phyloP scores from a whole-genome alignment of 2,329 filamentous ascomycete genomes.

The Diaporthe vexans region DNA sequence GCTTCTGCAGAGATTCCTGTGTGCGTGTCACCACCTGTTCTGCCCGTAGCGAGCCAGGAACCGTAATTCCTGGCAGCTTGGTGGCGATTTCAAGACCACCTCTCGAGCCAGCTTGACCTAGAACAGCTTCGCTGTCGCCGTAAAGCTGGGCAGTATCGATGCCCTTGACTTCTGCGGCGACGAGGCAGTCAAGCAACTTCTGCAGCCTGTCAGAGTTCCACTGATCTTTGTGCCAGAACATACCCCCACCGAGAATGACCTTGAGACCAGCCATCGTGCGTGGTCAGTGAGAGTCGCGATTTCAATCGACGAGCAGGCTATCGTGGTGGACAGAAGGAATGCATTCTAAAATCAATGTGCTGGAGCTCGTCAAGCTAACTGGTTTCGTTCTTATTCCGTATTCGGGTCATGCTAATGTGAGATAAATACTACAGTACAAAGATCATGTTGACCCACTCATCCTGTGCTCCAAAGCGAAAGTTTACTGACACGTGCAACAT shows the following conservation, averaged over 20 bases:
- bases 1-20: conserved; percentile 48
- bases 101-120: neutral
- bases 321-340: neutral
- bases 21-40: conserved; percentile 1
- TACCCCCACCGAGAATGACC: conserved; percentile 9
- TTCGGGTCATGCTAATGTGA: neutral
- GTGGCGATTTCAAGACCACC: conserved; percentile 1
- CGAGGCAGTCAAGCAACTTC: neutral
- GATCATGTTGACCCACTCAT: neutral
- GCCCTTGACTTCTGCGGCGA: neutral
- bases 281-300: neutral
- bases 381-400: too few relatives aligned
- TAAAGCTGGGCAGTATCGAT: conserved; percentile 8
- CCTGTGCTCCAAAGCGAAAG: neutral
- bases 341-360: neutral
- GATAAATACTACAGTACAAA: neutral
- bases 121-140: conserved; percentile 2
- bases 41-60: neutral
- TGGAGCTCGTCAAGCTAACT: neutral
- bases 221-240: conserved; percentile 13
- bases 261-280: conserved; percentile 1
- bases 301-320: neutral
- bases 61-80: conserved; percentile 17
- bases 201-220: conserved; percentile 8
- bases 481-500: conserved; percentile 12